Evolutionary conservation across 75 land plant species (phyloP).

Genomic region (Pseudotsuga menziesii): DNA sequence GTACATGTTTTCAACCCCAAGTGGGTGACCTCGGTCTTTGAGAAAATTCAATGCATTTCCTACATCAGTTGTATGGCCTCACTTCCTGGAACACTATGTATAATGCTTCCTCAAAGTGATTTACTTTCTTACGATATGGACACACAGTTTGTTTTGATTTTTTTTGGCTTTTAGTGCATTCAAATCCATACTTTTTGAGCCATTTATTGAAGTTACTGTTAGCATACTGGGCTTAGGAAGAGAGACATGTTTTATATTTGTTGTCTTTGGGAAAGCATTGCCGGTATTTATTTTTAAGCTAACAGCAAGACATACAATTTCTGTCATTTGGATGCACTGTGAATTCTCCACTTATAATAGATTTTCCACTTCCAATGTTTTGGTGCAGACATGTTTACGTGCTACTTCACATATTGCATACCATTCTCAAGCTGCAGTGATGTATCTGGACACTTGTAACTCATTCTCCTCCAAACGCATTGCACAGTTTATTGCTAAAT

Average conservation of each 20-base stretch:
- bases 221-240: neutral
- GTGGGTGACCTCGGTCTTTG: no score
- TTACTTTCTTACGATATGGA: neutral
- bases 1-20: no score
- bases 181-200: neutral
- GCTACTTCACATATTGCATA: slow-evolving; percentile 54
- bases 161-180: neutral
- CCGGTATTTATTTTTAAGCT: neutral
- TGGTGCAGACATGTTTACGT: slow-evolving; percentile 53
- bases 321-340: neutral
- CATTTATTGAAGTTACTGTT: neutral
- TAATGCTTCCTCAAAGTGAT: neutral
- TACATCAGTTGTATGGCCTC: no score
- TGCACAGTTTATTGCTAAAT: slow-evolving; percentile 20
- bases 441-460: slow-evolving; percentile 67
- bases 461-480: slow-evolving; percentile 75
- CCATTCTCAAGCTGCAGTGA: slow-evolving; percentile 24
- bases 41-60: no score
- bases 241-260: neutral
- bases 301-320: neutral
- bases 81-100: no score
- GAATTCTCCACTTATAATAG: neutral
- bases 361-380: neutral
- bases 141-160: neutral
- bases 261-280: neutral